phyloP scores from a whole-genome alignment of 129 eudicot genomes.

The Solidago caesia region DNA sequence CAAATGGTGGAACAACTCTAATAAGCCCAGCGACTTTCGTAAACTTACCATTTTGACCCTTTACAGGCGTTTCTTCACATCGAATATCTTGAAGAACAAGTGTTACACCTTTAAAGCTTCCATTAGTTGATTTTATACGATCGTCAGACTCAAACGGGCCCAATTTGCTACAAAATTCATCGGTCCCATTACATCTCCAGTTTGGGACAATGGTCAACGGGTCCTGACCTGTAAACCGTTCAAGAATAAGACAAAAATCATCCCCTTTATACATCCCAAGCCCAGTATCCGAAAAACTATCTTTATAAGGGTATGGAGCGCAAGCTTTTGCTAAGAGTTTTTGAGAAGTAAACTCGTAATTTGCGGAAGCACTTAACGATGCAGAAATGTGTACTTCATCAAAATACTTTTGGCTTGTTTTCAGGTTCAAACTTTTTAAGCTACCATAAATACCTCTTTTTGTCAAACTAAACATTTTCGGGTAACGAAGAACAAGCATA shows the following conservation, averaged over 20 bases:
- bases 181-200: conserved; percentile 85
- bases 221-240: conserved; percentile 58
- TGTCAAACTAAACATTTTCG: conserved; percentile 49
- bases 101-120: conserved; percentile 64
- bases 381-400: conserved; percentile 74
- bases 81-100: conserved; percentile 74
- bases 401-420: conserved; percentile 70
- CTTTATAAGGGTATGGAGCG: conserved; percentile 74
- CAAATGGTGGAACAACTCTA: conserved; percentile 60
- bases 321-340: conserved; percentile 69
- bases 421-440: conserved; percentile 65
- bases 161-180: conserved; percentile 60
- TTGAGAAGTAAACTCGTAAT: conserved; percentile 62
- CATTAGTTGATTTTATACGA: conserved; percentile 61
- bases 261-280: conserved; percentile 64
- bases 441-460: conserved; percentile 57
- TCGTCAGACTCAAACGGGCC: conserved; percentile 69
- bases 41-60: conserved; percentile 25
- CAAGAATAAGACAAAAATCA: conserved; percentile 69
- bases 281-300: conserved; percentile 32
- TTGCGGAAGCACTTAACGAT: conserved; percentile 45
- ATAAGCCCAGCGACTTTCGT: conserved; percentile 63
- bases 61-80: conserved; percentile 43
- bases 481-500: conserved; percentile 64
- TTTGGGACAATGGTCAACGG: conserved; percentile 68